Evolutionary conservation across 108 stramenopile genomes (phyloP), one percentile per base, ranked within the genome.

Genomic region (Cylindrotheca closterium): DNA sequence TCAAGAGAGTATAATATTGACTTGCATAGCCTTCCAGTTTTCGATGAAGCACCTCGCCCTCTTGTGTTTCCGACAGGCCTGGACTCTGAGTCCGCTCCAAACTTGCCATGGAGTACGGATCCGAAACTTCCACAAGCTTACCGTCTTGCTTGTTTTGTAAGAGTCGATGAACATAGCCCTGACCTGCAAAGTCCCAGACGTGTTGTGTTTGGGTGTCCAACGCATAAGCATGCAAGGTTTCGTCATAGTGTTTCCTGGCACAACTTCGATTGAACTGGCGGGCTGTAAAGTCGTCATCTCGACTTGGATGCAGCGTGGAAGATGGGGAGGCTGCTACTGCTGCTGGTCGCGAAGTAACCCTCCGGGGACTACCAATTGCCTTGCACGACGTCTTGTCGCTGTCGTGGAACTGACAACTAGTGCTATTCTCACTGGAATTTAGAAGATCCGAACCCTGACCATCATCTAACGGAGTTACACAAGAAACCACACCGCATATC

Each of bases 161-260:
- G 23, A 98, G 70, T 17, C 97, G 77, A 75, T 98, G 96, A 15
- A 98, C 97, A 51, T 92, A 98, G 2, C 97, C 97, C 47, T 92
- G 93, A 0, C 97, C 97, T 1, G 86, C 92, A 70, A 96, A 98
- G 67, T 98, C 97, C 90, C 93, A 98, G 8, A 97, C 97, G 58
- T 91, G 90, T 60, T 98, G 96, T 5, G 94, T 96, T 56, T 92
- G 86, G 2, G 94, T 92, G 49, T 98, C 96, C 28, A 98, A 62
- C 22, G 97, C 97, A 65, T 98, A 98, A n/a, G 96, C 93, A 74
- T 98, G 97, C 42, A 96, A 77, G 18, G 96, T 91, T 54, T 80
- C 82, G 52, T 82, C 63, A 68, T 96, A 96, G 79, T 98, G 97
- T 51, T 85, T 78, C 10, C 79, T 60, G 8, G 92, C 89, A 77